These are phyloP conservation scores for Hypoxylon sp. DNA, from an alignment of 2,329 filamentous ascomycete genomes.

Conservation along the genomic window DNA sequence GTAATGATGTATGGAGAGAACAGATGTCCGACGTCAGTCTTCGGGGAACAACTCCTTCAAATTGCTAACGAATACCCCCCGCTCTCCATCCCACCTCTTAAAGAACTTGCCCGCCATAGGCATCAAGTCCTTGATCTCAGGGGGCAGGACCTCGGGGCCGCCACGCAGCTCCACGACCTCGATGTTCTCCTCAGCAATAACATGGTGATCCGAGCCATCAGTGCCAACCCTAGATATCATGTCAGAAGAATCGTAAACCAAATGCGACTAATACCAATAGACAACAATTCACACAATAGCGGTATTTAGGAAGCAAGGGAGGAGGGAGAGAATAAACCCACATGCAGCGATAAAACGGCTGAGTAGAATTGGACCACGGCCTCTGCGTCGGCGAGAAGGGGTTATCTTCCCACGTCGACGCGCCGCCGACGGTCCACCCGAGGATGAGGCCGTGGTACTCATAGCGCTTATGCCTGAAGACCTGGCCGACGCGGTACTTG, in stretches of 20 bases:
- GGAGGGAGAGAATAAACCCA: conserved; percentile 65
- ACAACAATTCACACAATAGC: background rate
- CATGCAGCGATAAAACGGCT: conserved; percentile 90
- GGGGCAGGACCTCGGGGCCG: conserved; percentile 49
- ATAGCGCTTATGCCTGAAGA: conserved; percentile 88
- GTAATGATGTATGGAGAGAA: background rate
- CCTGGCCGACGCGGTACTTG: conserved; percentile 81
- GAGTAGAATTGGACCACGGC: conserved; percentile 62
- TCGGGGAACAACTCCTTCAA: conserved; percentile 85
- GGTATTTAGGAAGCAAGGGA: conserved; percentile 42
- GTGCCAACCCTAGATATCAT: conserved; percentile 52
- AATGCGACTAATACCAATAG: background rate
- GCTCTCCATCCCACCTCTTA: conserved; percentile 81
- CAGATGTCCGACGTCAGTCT: conserved; percentile 67
- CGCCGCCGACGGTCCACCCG: conserved; percentile 85
- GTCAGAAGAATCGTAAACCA: background rate
- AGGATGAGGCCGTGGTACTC: conserved; percentile 85
- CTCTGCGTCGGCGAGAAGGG: conserved; percentile 31
- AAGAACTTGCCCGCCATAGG: conserved; percentile 86
- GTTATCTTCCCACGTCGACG: conserved; percentile 68
- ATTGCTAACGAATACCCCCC: conserved; percentile 85
- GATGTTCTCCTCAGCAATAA: conserved; percentile 85
- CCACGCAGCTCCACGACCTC: conserved; percentile 64
- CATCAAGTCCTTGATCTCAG: conserved; percentile 67
- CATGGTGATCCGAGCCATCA: conserved; percentile 79